Conservation (phyloP, 805 yeast species). For the Wickerhamomyces sydowiorum region DNA sequence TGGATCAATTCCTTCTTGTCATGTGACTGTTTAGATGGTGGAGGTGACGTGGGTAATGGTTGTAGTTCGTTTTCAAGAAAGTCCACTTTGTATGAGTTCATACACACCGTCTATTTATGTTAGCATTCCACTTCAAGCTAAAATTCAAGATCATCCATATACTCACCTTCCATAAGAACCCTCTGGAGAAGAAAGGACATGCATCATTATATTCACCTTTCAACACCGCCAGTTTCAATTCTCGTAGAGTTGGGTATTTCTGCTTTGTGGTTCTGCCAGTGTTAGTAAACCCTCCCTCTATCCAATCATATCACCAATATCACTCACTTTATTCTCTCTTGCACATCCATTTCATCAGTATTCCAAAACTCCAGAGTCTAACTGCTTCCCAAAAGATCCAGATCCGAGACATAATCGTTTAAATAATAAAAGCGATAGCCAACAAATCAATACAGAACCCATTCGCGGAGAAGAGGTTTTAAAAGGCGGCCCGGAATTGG, state of each 20-base stretch:
- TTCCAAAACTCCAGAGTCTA: too few relatives aligned
- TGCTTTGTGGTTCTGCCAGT: slow-evolving; percentile 9
- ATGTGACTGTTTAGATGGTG: slow-evolving; percentile 6
- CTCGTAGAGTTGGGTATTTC: slow-evolving; percentile 13
- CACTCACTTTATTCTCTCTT: slow-evolving; percentile 1
- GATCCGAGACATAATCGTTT: background rate
- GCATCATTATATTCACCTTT: slow-evolving; percentile 15
- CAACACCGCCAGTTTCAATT: slow-evolving; percentile 17
- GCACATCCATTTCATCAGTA: too few relatives aligned
- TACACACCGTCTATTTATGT: slow-evolving; percentile 10
- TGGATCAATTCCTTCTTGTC: slow-evolving; percentile 3
- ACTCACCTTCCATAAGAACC: slow-evolving; percentile 15
- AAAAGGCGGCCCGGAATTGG: too few relatives aligned
- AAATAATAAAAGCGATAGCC: background rate
- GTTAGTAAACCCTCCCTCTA: background rate
- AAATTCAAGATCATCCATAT: background rate
- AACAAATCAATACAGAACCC: background rate
- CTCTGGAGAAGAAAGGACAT: slow-evolving; percentile 13
- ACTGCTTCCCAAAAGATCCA: too few relatives aligned
- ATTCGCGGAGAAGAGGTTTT: background rate
- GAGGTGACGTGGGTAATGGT: slow-evolving; percentile 2
- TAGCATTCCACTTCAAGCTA: background rate
- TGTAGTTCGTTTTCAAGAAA: slow-evolving; percentile 14
- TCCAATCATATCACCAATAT: too few relatives aligned
- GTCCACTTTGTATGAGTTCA: slow-evolving; percentile 15